Base-by-base conservation (phyloP, 2,329 filamentous ascomycete genomes). In the Monilinia polystroma region DNA sequence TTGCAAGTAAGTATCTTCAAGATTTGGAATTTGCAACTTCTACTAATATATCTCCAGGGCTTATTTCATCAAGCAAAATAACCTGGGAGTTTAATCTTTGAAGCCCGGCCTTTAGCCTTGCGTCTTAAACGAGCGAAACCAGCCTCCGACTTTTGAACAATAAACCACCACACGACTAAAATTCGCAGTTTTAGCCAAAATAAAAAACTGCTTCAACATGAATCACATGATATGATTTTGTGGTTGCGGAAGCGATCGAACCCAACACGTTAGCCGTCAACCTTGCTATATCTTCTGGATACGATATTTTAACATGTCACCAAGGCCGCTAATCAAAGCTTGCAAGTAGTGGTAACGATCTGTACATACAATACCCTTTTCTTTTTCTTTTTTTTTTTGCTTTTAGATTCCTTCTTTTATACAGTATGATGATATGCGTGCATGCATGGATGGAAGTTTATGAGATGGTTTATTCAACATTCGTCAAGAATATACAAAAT, bases 31-130 rank as follows among this genome's bases (percentile, higher is more conserved):
- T n/a, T 51, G 54, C 18, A 23, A 47, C 8, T 56, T 49, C 20
- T 53, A 63, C 66, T 72, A 65, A 72, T 23, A 62, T 32, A 14
- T 12, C n/a, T 6, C 53, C 51, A 87, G 85, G 78, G 83, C 85
- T 41, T 87, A 87, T 76, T 87, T 87, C 68, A 87, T 87, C 71
- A 81, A 80, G 70, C 80, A 81, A 69, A 86, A 86, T 69, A 79
- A 83, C 65, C 56, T 69, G 26, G 66, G 69, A 56, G 68, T 73
- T 64, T 77, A 70, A 73, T n/a, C 65, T 18, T 43, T 35, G 32
- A 14, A 16, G n/a, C 18, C 16, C 20, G 2, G 38, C 41, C 23
- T 45, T 32, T 32, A 32, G 41, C 23, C 8, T 5, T 43, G 3
- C 20, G 43, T n/a, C 29, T 29, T 26, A 38, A 38, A 60, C 23